Percentiles rank a stretch among this genome's conserved stretches.
Evolutionary conservation across 805 yeast genomes (phyloP).

Genomic region (Komagataella pastoris): DNA sequence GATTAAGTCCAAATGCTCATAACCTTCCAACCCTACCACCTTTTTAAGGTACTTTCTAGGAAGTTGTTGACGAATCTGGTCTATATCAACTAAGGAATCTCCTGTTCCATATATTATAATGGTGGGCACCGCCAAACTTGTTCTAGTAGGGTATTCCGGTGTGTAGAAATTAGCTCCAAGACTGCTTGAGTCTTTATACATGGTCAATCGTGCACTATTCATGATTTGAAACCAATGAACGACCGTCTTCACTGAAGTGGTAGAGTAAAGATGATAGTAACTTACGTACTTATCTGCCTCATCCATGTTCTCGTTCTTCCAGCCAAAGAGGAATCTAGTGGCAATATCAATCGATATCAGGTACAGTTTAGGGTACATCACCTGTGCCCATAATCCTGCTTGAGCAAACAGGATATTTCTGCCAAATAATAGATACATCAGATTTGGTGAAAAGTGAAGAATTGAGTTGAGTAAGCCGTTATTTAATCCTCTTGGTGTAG

Average conservation of each 20-base stretch:
- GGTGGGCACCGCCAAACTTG: constrained; percentile 57
- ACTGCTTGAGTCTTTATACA: constrained; percentile 64
- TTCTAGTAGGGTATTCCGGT: constrained; percentile 20
- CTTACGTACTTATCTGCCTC: constrained; percentile 64
- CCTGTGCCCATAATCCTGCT: constrained; percentile 54
- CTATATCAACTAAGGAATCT: constrained; percentile 82
- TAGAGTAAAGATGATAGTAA: constrained; percentile 79
- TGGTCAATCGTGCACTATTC: constrained; percentile 62
- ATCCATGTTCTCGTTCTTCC: constrained; percentile 66
- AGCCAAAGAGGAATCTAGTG: constrained; percentile 57
- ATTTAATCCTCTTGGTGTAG: constrained; percentile 77
- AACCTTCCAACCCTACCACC: constrained; percentile 41
- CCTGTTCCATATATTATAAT: constrained; percentile 66
- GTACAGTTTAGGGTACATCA: constrained; percentile 68
- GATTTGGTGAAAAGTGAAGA: constrained; percentile 62
- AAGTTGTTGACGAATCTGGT: constrained; percentile 52
- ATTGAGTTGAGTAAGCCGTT: constrained; percentile 62
- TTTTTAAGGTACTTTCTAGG: constrained; percentile 23
- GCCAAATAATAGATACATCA: constrained; percentile 68
- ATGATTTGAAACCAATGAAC: constrained; percentile 97
- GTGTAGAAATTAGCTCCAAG: constrained; percentile 42
- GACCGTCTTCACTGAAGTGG: constrained; percentile 81
- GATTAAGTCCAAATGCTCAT: constrained; percentile 84
- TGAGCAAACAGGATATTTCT: constrained; percentile 54
- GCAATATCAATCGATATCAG: constrained; percentile 59